Evolutionary conservation across 2,329 filamentous ascomycete species (phyloP).

Genomic region (Claviceps humidiphila): DNA sequence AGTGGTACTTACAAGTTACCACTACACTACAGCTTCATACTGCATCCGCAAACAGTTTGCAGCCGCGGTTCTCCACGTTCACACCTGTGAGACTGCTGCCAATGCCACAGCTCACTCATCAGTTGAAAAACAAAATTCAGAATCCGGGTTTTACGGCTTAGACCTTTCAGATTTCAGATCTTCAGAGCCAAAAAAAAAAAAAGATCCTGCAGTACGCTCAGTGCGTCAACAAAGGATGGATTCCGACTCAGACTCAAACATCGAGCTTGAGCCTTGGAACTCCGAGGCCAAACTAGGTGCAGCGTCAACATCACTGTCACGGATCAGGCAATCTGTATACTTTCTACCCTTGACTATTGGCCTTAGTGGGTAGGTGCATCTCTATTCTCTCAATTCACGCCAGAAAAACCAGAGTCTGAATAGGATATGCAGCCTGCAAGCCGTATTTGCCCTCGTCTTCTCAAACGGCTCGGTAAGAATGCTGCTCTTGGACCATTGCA

Average conservation of each 20-base stretch:
- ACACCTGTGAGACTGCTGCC: too few species aligned
- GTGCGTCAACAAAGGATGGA: not conserved
- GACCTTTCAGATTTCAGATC: too few species aligned
- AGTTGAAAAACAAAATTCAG: too few species aligned
- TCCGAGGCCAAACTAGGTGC: not conserved
- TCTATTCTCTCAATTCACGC: too few species aligned
- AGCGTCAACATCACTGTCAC: not conserved
- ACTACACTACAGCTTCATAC: too few species aligned
- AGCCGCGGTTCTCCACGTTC: too few species aligned
- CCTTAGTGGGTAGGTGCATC: not conserved
- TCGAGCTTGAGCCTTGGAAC: not conserved
- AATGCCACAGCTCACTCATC: too few species aligned
- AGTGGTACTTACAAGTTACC: too few species aligned
- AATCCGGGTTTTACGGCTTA: too few species aligned
- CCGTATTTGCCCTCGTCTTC: not conserved
- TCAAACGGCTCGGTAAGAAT: not conserved
- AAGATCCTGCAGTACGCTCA: too few species aligned
- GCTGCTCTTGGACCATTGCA: not conserved
- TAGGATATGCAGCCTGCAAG: not conserved
- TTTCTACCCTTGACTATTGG: not conserved
- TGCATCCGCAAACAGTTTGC: too few species aligned
- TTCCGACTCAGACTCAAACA: not conserved
- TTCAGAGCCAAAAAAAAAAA: not conserved
- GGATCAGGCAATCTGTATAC: not conserved
- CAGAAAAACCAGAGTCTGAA: too few species aligned